Percentiles rank a stretch among this genome's conserved stretches.
phyloP scores from a whole-genome alignment of 306 rosid species.

The Senna tora region DNA sequence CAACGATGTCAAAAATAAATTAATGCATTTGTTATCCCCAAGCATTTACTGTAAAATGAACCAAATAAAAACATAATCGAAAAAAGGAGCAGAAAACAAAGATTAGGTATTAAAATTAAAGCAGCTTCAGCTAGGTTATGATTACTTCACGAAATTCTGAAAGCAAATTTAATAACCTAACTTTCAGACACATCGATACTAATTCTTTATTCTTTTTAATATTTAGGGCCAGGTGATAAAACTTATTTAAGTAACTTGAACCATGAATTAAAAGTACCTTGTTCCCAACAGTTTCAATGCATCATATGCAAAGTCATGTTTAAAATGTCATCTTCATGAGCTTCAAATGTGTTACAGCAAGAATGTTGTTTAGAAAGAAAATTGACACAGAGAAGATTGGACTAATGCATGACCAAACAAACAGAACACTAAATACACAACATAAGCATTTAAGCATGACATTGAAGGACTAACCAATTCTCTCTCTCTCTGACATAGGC shows the following conservation, averaged over 20 bases:
- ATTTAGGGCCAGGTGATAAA: slow-evolving; percentile 27
- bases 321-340: slow-evolving; percentile 76
- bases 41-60: neutral
- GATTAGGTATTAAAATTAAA: neutral
- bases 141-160: too few species aligned
- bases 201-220: slow-evolving; percentile 2
- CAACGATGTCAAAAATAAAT: neutral
- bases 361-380: slow-evolving; percentile 78
- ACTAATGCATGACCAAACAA: too few species aligned
- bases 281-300: slow-evolving; percentile 79
- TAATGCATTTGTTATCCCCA: neutral
- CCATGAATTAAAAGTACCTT: slow-evolving; percentile 50
- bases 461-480: too few species aligned
- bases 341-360: slow-evolving; percentile 74
- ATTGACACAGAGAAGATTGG: too few species aligned
- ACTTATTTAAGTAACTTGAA: slow-evolving; percentile 52
- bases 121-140: neutral
- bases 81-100: too few species aligned
- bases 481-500: too few species aligned
- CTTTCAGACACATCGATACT: slow-evolving; percentile 3
- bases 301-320: slow-evolving; percentile 81
- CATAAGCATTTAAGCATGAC: too few species aligned
- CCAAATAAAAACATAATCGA: neutral
- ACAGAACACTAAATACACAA: too few species aligned
- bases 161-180: too few species aligned